Evolutionary conservation across 176 grass and related monocot genomes (phyloP), one percentile per base, ranked within the genome.

Genomic region (Eragrostis curvula): DNA sequence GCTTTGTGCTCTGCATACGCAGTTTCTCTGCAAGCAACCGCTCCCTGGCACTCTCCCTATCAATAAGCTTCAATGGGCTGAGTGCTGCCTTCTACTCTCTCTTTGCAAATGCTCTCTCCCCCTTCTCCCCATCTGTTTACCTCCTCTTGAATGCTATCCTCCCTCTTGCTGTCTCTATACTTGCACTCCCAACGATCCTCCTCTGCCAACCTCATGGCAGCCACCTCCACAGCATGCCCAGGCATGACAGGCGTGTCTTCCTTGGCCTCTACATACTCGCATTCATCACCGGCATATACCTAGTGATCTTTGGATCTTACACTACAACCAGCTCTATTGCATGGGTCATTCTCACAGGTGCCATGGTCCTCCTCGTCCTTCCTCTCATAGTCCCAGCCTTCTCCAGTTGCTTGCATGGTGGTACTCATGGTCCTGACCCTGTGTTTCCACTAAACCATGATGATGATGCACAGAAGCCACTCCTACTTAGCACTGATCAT

Each of bases 1-100:
- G 95, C 83, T 97, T 97, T n/a, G 90, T 97, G 15, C 86, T 97
- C n/a, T 94, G 92, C 90, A 85, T 92, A 32, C 87, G 88, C 49
- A 94, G 68, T 56, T 97, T 97, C 88, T 87, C 92, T 3, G 43
- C 75, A 10, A 60, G 71, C 43, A 87, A 84, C 41, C 95, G 90
- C 65, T 88, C 95, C 30, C 73, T 97, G 14, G 92, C 92, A 7
- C 88, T 97, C 73, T 92, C 92, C 76, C 92, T 97, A 41, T 89
- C 95, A 42, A 89, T 91, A 82, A 94, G 95, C 83, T 97, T 97
- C 86, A 97, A 97, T 11, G 90, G 95, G 17, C 72, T 97, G 7
- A 94, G 89, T 13, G 90, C 95, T 10, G 90, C 95, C 28, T 63
- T 97, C 28, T 94, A 94, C 85, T 83, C 94, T 49, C 87, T 97